Evolutionary conservation across 2,329 filamentous ascomycete species (phyloP), one percentile per base, ranked within the genome.

Genomic region (Cladosporium sp.): DNA sequence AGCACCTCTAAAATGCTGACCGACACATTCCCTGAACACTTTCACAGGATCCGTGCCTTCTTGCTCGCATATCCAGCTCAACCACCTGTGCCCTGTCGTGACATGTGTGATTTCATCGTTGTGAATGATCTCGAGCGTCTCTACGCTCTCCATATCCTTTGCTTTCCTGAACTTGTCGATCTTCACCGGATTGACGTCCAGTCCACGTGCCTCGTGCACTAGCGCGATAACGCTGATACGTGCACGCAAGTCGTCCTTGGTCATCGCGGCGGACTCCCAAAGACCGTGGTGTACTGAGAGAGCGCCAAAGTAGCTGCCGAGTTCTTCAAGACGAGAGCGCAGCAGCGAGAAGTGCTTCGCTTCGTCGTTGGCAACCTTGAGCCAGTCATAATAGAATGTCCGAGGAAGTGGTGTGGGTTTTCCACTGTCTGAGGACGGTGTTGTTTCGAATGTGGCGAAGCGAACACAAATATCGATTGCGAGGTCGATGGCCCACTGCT

Each of bases 401-500:
- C 60, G 47, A 15, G 60, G 60, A n/a, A 61, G 60, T 9, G 19
- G 28, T 5, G 39, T 43, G 20, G 56, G 30, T 3, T n/a, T 34
- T 11, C n/a, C 34, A 11, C 19, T 40, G 9, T 39, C 51, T 15
- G 6, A 30, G 14, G 47, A n/a, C 11, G 51, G 28, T 12, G 34
- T 52, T 12, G 58, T 58, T 39, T 45, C 47, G 47, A 61, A 61
- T 8, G 51, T 58, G 17, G 60, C 34, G 47, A 61, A 61, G 51
- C 60, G 57, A 22, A 60, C 60, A 20, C 60, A 61, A 20, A 61
- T 60, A 30, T 61, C 60, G 25, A 61, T 52, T 3, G 60, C 60
- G 28, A 61, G 60, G 42, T 61, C 60, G 22, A 61, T 61, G 8
- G 60, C 60, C 60, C 60, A 61, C 34, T 61, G 60, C 28, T 61